Base-by-base conservation (phyloP, 257 asterid species). In the Solanum pennellii region DNA sequence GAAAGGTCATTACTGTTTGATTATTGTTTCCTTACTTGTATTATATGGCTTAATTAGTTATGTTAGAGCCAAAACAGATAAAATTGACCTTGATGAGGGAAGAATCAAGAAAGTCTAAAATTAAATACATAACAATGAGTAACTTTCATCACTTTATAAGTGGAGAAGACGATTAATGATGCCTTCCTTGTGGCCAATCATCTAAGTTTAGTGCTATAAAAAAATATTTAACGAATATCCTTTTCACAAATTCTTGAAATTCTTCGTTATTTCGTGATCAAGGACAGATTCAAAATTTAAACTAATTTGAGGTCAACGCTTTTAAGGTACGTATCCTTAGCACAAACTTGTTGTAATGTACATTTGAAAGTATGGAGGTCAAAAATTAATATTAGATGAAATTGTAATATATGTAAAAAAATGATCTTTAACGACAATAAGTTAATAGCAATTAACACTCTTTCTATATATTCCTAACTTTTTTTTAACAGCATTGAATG, bases 121-220 rank as follows among this genome's bases (percentile, higher is more conserved):
- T 49, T 49, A 49, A 42, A 77, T 77, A 77, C 83, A 77, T 42
- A 77, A n/a, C 47, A 25, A 77, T 77, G 35, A 7, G 62, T 77
- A 77, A 44, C 56, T 41, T 15, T 75, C 86, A 65, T 39, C 12
- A 66, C 62, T 68, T 44, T 39, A 12, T 86, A 6, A 89, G 88
- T 91, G 89, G 90, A 84, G 77, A 45, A 20, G 47, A 73, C 16
- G 80, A 76, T 77, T 18, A 84, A 83, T 88, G 86, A 88, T 90
- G 89, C 87, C 87, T 87, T 90, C 91, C 88, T 89, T 89, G 91
- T 89, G 90, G 91, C 88, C 76, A 79, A 68, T 89, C 87, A 73
- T 83, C 42, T 45, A 23, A 82, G 47, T 42, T 76, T 89, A 65
- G 74, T 76, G 84, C 25, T 65, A 52, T 16, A 52, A 52, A 52